These are phyloP conservation scores for Ogataea siamensis DNA, from an alignment of 805 yeast species.

Conservation along the genomic window DNA sequence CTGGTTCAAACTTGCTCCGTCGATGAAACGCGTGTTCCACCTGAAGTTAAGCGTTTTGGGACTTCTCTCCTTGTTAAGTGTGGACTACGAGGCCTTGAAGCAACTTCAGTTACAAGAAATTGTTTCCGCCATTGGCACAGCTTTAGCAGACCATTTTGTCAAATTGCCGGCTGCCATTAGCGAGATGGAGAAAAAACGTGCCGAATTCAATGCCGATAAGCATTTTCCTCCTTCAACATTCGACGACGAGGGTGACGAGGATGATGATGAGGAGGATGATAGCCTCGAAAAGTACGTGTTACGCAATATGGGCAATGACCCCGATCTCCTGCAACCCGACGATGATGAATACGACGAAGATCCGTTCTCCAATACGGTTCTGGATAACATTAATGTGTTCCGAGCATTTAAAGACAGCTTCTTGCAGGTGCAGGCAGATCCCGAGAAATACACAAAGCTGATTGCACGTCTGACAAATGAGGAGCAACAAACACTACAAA, in stretches of 20 bases:
- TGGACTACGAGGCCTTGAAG: constrained; percentile 24
- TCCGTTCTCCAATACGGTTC: constrained; percentile 72
- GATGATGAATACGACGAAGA: constrained; percentile 81
- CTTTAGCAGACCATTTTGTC: constrained; percentile 50
- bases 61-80: constrained; percentile 46
- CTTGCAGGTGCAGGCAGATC: constrained; percentile 46
- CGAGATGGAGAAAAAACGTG: constrained; percentile 60
- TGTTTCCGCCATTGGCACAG: constrained; percentile 49
- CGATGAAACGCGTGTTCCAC: constrained; percentile 71
- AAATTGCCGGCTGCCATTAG: constrained; percentile 72
- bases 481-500: constrained; percentile 26
- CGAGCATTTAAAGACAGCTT: constrained; percentile 59
- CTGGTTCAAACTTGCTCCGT: constrained; percentile 63
- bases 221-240: constrained; percentile 13
- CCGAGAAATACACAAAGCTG: constrained; percentile 25
- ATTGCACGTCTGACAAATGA: constrained; percentile 22
- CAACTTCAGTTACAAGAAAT: constrained; percentile 31
- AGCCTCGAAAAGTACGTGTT: constrained; percentile 42
- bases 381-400: constrained; percentile 75
- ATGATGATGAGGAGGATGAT: constrained; percentile 29
- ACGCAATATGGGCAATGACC: constrained; percentile 48
- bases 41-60: constrained; percentile 74
- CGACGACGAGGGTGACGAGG: constrained; percentile 29
- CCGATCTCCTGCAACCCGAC: constrained; percentile 45
- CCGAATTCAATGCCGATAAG: constrained; percentile 45